Evolutionary conservation across 306 rosid species (phyloP).

Genomic region (Vicia faba): DNA sequence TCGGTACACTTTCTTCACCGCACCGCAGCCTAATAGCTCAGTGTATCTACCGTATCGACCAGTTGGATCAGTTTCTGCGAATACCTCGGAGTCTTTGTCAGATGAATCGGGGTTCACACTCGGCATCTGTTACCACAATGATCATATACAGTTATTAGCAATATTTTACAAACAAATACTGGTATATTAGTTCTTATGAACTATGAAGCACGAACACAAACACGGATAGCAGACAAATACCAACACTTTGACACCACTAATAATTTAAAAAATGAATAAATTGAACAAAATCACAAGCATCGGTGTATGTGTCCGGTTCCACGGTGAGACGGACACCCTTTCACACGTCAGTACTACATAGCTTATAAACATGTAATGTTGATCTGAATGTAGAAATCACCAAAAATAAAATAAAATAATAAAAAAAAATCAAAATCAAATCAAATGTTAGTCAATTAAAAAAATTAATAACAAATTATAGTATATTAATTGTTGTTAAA

Average conservation of each 20-base stretch:
- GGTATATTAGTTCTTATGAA: neutral
- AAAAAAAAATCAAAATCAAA: neutral
- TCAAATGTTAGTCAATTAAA: neutral
- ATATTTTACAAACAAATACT: neutral
- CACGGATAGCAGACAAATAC: too few relatives aligned
- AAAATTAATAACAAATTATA: too few relatives aligned
- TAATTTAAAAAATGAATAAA: too few relatives aligned
- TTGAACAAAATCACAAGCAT: too few relatives aligned
- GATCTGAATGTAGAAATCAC: neutral
- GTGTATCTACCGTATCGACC: constrained; percentile 74
- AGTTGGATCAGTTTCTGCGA: constrained; percentile 66
- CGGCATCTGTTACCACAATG: constrained; percentile 55
- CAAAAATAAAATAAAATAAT: neutral
- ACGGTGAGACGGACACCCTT: too few relatives aligned
- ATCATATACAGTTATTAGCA: neutral
- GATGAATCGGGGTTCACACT: constrained; percentile 39
- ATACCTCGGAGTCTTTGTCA: constrained; percentile 68
- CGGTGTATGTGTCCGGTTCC: too few relatives aligned
- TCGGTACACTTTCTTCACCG: constrained; percentile 86
- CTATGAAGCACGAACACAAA: too few relatives aligned
- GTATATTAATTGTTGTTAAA: neutral
- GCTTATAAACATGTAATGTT: neutral
- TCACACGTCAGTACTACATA: too few relatives aligned
- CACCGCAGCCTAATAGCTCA: constrained; percentile 75
- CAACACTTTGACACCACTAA: too few relatives aligned